A percentile compares a stretch with the other conserved stretches of the same genome.
These are phyloP conservation scores for Citrus cavaleriei DNA, from an alignment of 345 rosid species.

Conservation along the genomic window DNA sequence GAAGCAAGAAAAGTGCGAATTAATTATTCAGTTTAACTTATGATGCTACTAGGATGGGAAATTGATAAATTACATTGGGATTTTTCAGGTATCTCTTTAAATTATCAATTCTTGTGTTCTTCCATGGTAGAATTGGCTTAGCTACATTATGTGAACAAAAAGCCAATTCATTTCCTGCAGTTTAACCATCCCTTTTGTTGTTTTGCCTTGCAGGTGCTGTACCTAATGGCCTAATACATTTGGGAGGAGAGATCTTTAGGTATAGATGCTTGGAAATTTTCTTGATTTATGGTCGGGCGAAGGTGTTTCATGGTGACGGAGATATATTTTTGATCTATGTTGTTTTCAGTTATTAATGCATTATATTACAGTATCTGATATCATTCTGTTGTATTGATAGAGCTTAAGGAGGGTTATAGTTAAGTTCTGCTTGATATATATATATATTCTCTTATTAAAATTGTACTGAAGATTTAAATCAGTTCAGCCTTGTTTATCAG, in stretches of 20 bases:
- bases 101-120: not conserved
- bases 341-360: not conserved
- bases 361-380: not conserved
- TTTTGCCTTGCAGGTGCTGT: not conserved
- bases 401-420: not conserved
- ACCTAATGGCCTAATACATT: not conserved
- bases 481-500: too few relatives aligned
- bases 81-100: not conserved
- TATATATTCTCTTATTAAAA: too few relatives aligned
- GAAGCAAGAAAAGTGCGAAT: constrained; percentile 62
- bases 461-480: not conserved
- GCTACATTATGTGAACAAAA: not conserved
- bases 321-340: not conserved
- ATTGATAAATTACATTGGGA: not conserved
- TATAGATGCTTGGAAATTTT: not conserved
- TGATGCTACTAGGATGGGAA: not conserved
- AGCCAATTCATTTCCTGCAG: not conserved
- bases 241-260: constrained; percentile 7
- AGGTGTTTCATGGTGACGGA: not conserved
- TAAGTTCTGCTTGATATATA: not conserved
- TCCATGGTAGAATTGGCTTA: not conserved
- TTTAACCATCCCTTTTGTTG: not conserved
- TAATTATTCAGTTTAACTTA: constrained; percentile 10
- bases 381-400: not conserved
- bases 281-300: not conserved